Evolutionary conservation across 2,329 filamentous ascomycete species (phyloP).

Genomic region (Pseudogymnoascus sp.): DNA sequence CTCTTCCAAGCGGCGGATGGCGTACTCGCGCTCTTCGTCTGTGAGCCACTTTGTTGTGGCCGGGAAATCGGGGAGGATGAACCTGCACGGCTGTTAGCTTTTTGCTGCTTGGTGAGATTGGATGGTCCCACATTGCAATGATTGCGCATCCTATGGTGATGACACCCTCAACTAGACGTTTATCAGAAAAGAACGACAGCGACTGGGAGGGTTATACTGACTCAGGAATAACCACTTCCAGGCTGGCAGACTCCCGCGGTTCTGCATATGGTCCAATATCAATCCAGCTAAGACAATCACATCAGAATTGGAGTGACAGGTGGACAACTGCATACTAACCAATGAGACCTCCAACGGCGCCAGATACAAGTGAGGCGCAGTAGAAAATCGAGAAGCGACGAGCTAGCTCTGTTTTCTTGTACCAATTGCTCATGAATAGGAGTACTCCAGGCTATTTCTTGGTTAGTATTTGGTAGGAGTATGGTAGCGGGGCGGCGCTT

Average conservation of each 20-base stretch:
- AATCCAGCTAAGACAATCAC: constrained; percentile 12
- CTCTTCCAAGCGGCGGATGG: constrained; percentile 8
- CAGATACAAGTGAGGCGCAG: constrained; percentile 43
- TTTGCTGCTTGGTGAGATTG: background rate
- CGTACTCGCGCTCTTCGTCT: constrained; percentile 7
- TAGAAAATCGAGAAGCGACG: constrained; percentile 48
- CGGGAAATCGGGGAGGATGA: constrained; percentile 12
- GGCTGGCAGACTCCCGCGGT: constrained; percentile 34
- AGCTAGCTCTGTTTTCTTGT: constrained; percentile 41
- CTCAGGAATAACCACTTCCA: constrained; percentile 32
- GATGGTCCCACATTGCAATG: constrained; percentile 26
- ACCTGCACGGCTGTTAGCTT: constrained; percentile 20
- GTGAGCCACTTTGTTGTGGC: constrained; percentile 12
- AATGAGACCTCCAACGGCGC: constrained; percentile 36
- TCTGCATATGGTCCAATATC: constrained; percentile 17
- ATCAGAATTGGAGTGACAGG: background rate
- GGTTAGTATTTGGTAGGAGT: background rate
- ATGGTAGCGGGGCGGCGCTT: background rate
- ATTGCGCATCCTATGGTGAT: constrained; percentile 17
- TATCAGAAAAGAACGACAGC: background rate
- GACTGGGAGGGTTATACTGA: background rate
- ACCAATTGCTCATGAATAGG: constrained; percentile 44
- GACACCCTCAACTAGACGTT: constrained; percentile 13
- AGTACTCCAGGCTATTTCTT: constrained; percentile 29
- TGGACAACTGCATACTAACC: background rate